Conservation (phyloP, 129 eudicot genomes). For the Saposhnikovia divaricata region DNA sequence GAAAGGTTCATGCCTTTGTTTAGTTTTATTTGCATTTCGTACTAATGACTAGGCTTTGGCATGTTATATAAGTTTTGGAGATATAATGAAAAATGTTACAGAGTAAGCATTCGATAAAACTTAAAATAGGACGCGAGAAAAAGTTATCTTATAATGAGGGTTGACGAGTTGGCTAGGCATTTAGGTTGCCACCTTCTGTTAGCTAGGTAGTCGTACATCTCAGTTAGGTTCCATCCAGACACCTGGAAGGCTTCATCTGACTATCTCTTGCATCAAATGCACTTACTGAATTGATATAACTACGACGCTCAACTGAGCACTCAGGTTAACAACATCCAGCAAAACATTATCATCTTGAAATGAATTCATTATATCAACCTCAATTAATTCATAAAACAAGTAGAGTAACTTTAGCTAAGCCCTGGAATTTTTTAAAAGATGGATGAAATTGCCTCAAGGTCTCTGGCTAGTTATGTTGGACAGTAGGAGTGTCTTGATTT, state of each 20-base stretch:
- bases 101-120: neutral
- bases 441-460: neutral
- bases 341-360: neutral
- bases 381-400: neutral
- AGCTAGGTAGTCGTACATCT: neutral
- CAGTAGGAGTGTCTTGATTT: neutral
- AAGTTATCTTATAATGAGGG: neutral
- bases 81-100: neutral
- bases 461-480: neutral
- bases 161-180: neutral
- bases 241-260: neutral
- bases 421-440: neutral
- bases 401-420: neutral
- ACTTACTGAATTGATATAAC: neutral
- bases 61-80: neutral
- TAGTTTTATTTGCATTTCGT: neutral
- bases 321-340: neutral
- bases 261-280: neutral
- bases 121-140: neutral
- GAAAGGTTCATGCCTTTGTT: slow-evolving; percentile 27
- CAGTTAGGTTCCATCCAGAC: neutral
- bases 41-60: neutral
- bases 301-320: neutral
- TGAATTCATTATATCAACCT: neutral
- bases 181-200: neutral